These are phyloP conservation scores for Xylaria cubensis DNA, from an alignment of 495 filamentous ascomycete species.

Conservation along the genomic window DNA sequence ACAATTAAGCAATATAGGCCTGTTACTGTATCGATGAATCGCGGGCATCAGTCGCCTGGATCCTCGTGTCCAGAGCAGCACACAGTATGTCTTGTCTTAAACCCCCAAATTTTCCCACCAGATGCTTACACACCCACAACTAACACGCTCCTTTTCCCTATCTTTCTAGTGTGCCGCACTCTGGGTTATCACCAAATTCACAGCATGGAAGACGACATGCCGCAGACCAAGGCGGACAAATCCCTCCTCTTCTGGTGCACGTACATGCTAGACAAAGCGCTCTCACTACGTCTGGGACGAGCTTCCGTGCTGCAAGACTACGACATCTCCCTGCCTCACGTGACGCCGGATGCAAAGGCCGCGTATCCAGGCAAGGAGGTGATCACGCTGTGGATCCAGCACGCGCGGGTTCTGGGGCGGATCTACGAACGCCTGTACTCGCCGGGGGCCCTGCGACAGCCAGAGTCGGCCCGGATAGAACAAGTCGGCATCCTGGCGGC, in stretches of 20 bases:
- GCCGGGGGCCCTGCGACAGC: conserved; percentile 60
- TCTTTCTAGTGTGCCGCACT: conserved; percentile 58
- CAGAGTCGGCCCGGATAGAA: conserved; percentile 52
- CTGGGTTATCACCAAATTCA: conserved; percentile 68
- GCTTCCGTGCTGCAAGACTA: conserved; percentile 67
- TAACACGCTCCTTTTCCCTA: neutral
- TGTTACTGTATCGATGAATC: conserved; percentile 67
- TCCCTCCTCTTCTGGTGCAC: conserved; percentile 66
- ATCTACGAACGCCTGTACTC: conserved; percentile 68
- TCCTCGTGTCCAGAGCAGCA: conserved; percentile 62
- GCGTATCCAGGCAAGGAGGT: conserved; percentile 45
- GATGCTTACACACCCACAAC: neutral
- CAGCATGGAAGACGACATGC: conserved; percentile 55
- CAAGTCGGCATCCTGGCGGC: conserved; percentile 40
- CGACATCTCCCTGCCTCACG: conserved; percentile 63
- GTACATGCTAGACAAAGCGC: conserved; percentile 65
- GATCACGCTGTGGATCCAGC: conserved; percentile 57
- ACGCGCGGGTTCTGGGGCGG: conserved; percentile 62
- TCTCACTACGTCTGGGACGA: conserved; percentile 70
- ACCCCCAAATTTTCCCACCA: neutral
- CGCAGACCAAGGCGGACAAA: conserved; percentile 46
- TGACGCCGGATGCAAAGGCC: conserved; percentile 43
- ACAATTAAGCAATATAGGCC: conserved; percentile 32
- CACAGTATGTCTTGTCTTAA: conserved; percentile 36
- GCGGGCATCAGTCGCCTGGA: conserved; percentile 68